Percentiles rank a stretch among this genome's conserved stretches.
phyloP scores from a whole-genome alignment of 108 stramenopile species.

The Skeletonema marinoi region DNA sequence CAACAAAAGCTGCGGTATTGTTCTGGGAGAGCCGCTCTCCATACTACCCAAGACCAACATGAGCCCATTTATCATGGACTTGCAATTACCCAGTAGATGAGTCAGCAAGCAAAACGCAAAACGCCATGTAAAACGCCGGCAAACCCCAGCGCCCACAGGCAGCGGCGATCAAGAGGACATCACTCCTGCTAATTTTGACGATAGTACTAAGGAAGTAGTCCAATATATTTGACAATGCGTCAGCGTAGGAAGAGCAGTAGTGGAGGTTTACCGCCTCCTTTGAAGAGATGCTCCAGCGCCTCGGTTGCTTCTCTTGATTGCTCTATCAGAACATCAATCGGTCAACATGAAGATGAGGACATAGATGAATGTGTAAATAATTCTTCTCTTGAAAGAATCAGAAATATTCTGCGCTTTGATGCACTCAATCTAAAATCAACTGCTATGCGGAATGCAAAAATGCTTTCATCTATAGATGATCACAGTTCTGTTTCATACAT shows the following conservation, averaged over 20 bases:
- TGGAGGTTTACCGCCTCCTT: not conserved
- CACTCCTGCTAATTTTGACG: too few species aligned
- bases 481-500: constrained; percentile 1
- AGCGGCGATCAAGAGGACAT: too few species aligned
- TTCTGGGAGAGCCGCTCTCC: too few species aligned
- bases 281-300: not conserved
- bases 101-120: too few species aligned
- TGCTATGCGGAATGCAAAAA: not conserved
- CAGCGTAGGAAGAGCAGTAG: not conserved
- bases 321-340: not conserved
- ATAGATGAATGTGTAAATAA: too few species aligned
- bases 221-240: not conserved
- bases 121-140: too few species aligned
- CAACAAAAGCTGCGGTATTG: too few species aligned
- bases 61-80: not conserved
- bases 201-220: too few species aligned
- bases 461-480: constrained; percentile 2
- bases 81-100: not conserved
- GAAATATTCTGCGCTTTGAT: constrained; percentile 13
- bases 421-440: constrained; percentile 12
- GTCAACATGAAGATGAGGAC: too few species aligned
- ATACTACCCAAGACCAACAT: too few species aligned
- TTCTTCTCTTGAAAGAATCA: not conserved
- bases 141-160: too few species aligned
- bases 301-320: not conserved